Conservation (phyloP, 2,329 filamentous ascomycete genomes). For the Ascochyta viciae-villosae region DNA sequence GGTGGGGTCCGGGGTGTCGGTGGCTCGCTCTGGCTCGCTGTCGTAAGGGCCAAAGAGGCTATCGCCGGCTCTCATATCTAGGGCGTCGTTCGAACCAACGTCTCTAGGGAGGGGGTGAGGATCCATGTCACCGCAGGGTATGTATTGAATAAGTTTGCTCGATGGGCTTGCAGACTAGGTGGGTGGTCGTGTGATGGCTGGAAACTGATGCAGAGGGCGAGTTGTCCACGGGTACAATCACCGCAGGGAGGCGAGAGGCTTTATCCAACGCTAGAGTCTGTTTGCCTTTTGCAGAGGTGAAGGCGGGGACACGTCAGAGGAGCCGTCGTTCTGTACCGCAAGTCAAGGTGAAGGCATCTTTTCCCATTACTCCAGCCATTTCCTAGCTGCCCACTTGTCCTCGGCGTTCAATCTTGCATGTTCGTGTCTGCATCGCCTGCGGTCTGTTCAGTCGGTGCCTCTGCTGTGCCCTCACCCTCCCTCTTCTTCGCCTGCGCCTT, state of each 20-base stretch:
- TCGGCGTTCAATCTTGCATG: conserved; percentile 8
- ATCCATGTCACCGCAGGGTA: background rate
- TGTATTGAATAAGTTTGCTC: background rate
- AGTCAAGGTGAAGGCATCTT: no score
- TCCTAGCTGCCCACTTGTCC: no score
- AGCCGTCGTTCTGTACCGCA: no score
- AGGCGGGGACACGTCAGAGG: background rate
- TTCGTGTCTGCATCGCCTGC: background rate
- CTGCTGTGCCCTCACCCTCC: conserved; percentile 1
- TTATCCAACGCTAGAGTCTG: background rate
- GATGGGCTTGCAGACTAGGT: background rate
- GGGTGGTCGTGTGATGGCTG: background rate
- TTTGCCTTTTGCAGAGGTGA: background rate
- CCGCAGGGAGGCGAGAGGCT: background rate
- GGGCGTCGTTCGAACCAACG: background rate
- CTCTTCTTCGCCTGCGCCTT: conserved; percentile 44
- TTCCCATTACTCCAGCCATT: no score
- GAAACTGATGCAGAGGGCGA: background rate
- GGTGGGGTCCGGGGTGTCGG: background rate
- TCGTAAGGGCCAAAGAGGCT: no score
- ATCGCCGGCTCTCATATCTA: background rate
- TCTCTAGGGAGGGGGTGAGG: background rate
- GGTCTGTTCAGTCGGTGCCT: background rate
- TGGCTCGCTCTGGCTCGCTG: background rate
- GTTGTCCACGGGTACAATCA: background rate